These are phyloP conservation scores for Saccharomyces hybrid DNA, from an alignment of 1,139 yeast genomes.

Conservation along the genomic window DNA sequence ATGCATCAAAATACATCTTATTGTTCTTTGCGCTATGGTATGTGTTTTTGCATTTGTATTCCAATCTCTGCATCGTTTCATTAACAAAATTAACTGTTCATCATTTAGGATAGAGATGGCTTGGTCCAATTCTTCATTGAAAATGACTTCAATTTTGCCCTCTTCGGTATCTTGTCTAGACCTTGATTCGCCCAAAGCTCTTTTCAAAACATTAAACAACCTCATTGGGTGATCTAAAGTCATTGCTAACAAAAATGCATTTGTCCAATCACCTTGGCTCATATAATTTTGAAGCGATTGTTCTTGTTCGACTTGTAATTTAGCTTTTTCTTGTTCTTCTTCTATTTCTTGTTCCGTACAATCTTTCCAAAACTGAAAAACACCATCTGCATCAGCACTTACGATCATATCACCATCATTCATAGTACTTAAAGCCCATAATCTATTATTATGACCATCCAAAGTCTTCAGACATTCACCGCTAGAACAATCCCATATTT, in stretches of 20 bases:
- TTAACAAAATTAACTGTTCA: conserved; percentile 52
- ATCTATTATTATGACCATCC: conserved; percentile 88
- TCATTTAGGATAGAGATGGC: conserved; percentile 52
- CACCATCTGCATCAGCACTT: conserved; percentile 94
- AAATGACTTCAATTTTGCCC: conserved; percentile 42
- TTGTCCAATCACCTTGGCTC: conserved; percentile 67
- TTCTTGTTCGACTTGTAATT: conserved; percentile 69
- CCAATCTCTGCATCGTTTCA: conserved; percentile 87
- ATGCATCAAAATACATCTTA: conserved; percentile 53
- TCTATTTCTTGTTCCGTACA: conserved; percentile 63
- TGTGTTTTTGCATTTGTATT: conserved; percentile 81
- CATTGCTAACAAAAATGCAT: conserved; percentile 80
- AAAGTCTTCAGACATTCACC: conserved; percentile 79
- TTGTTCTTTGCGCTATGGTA: conserved; percentile 67
- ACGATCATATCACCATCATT: conserved; percentile 63
- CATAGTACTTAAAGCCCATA: conserved; percentile 76
- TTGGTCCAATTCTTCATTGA: conserved; percentile 52
- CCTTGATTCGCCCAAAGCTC: conserved; percentile 35
- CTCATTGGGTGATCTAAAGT: conserved; percentile 83
- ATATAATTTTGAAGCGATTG: conserved; percentile 75
- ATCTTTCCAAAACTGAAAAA: conserved; percentile 81
- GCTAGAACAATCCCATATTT: conserved; percentile 73
- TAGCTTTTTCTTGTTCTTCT: conserved; percentile 43
- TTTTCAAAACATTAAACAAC: conserved; percentile 59
- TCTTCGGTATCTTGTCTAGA: conserved; percentile 1